Evolutionary conservation across 805 yeast species (phyloP).

Genomic region (Kluyveromyces nonfermentans): DNA sequence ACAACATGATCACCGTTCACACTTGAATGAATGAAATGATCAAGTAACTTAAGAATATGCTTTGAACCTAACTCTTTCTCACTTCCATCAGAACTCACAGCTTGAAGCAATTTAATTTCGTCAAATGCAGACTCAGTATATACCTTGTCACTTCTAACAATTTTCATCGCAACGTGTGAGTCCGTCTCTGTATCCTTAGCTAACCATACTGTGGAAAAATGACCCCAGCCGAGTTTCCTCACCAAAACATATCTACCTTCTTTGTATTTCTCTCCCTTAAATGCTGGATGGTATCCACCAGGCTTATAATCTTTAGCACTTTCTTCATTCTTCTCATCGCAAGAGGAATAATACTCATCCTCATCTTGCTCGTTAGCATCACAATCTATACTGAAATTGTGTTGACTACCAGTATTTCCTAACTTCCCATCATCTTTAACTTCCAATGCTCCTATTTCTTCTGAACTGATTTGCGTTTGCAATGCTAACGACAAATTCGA

Average conservation of each 20-base stretch:
- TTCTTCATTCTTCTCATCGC: constrained; percentile 61
- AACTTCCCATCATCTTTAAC: not conserved
- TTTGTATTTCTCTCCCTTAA: constrained; percentile 76
- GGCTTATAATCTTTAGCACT: constrained; percentile 72
- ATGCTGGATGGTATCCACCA: constrained; percentile 96
- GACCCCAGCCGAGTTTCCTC: constrained; percentile 98
- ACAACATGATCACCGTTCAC: constrained; percentile 90
- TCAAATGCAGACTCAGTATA: constrained; percentile 93
- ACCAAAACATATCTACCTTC: constrained; percentile 67
- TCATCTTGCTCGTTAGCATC: constrained; percentile 18
- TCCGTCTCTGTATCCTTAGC: constrained; percentile 50
- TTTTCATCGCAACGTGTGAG: constrained; percentile 85
- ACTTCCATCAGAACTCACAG: constrained; percentile 51
- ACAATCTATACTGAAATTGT: constrained; percentile 10
- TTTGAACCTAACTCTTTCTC: constrained; percentile 48
- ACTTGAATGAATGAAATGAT: constrained; percentile 78
- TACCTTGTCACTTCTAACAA: constrained; percentile 83
- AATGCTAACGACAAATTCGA: constrained; percentile 24
- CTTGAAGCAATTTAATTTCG: constrained; percentile 73
- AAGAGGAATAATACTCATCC: constrained; percentile 32
- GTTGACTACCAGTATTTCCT: constrained; percentile 8
- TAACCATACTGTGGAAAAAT: constrained; percentile 91
- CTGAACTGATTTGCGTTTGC: constrained; percentile 7
- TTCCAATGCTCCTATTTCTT: not conserved
- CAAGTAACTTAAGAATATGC: constrained; percentile 71